Conservation (phyloP, 805 yeast genomes). For the Ogataea glucozyma region DNA sequence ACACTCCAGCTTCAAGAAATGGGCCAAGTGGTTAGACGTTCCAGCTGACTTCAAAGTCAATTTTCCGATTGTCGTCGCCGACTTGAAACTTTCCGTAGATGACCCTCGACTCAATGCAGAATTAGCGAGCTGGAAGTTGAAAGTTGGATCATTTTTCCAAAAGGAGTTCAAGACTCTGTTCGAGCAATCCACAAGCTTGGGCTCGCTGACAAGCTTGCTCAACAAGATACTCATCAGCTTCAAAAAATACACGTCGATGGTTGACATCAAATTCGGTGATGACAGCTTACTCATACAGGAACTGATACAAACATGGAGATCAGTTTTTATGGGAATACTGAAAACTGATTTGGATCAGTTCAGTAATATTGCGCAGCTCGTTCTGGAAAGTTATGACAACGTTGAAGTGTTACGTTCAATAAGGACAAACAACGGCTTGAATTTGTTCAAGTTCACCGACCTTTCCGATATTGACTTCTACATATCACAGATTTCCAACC, state of each 20-base stretch:
- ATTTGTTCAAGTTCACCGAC: conserved; percentile 25
- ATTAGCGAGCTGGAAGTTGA: conserved; percentile 24
- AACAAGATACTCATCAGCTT: conserved; percentile 28
- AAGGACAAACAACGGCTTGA: conserved; percentile 19
- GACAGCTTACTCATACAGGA: conserved; percentile 15
- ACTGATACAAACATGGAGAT: conserved; percentile 25
- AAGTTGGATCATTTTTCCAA: conserved; percentile 22
- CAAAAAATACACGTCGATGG: conserved; percentile 34
- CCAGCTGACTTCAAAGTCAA: conserved; percentile 19
- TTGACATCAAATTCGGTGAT: conserved; percentile 17
- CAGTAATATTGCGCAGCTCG: conserved; percentile 19
- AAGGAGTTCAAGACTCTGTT: conserved; percentile 12
- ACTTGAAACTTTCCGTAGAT: conserved; percentile 16
- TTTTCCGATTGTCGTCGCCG: conserved; percentile 21
- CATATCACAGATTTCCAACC: conserved; percentile 20
- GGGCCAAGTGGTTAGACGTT: conserved; percentile 32
- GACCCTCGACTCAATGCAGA: conserved; percentile 10
- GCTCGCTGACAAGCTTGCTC: conserved; percentile 21
- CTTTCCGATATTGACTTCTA: conserved; percentile 25
- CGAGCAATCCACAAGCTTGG: conserved; percentile 13
- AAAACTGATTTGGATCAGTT: conserved; percentile 20
- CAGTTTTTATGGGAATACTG: conserved; percentile 16
- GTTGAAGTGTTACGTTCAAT: conserved; percentile 10
- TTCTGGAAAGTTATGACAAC: conserved; percentile 20
- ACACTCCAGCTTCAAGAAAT: conserved; percentile 29